phyloP scores from a whole-genome alignment of 306 rosid species.

The Trichosanthes truncata region DNA sequence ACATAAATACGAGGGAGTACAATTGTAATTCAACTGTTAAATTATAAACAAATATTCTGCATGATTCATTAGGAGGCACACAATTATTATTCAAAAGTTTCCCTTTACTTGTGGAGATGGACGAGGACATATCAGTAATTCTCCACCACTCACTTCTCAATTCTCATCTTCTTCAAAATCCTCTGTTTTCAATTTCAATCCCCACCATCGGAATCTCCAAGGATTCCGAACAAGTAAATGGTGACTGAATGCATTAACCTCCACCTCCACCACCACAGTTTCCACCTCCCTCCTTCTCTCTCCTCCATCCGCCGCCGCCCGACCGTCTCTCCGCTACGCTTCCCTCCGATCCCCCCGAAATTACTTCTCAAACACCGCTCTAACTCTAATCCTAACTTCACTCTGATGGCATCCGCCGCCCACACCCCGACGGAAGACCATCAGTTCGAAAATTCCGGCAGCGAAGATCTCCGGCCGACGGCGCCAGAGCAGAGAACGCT shows the following conservation, averaged over 20 bases:
- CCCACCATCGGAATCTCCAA: background rate
- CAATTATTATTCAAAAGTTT: background rate
- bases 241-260: background rate
- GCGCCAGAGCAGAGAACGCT: constrained; percentile 37
- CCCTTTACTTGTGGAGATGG: too few species aligned
- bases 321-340: background rate
- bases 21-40: too few species aligned
- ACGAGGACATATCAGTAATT: background rate
- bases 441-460: constrained; percentile 19
- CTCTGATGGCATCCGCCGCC: background rate
- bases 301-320: background rate
- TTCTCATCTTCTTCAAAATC: background rate
- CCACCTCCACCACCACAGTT: background rate
- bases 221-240: background rate
- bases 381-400: background rate
- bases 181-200: background rate
- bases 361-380: background rate
- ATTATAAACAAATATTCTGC: background rate
- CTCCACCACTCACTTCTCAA: background rate
- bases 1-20: too few species aligned
- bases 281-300: background rate
- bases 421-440: background rate
- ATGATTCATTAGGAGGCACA: background rate
- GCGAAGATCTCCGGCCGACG: constrained; percentile 77
- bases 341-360: background rate